phyloP scores from a whole-genome alignment of 2,329 filamentous ascomycete species.

The Aspergillus fischeri region DNA sequence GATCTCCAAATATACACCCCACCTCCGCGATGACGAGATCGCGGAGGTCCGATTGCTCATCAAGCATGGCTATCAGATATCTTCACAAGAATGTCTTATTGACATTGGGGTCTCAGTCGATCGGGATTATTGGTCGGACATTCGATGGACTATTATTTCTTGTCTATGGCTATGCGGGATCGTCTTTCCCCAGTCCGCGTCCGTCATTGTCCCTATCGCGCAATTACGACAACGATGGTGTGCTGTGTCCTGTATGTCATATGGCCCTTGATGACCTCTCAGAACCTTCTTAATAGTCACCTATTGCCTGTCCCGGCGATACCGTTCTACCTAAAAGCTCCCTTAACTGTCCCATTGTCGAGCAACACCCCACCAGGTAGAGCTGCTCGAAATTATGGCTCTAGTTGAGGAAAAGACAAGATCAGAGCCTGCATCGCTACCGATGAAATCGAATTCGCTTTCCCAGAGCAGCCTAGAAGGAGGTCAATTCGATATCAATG shows the following conservation, averaged over 20 bases:
- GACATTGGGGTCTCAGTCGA: background rate
- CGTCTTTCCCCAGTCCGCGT: constrained; percentile 1
- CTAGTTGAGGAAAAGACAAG: constrained; percentile 6
- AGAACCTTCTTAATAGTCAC: background rate
- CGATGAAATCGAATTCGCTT: background rate
- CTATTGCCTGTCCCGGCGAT: background rate
- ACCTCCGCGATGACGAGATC: constrained; percentile 14
- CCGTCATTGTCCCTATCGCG: constrained; percentile 8
- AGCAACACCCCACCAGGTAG: background rate
- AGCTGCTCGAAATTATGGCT: constrained; percentile 5
- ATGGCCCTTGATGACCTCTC: background rate
- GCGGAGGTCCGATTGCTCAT: constrained; percentile 19
- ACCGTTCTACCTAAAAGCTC: background rate
- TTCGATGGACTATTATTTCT: background rate
- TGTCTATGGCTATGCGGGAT: constrained; percentile 5
- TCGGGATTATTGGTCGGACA: background rate
- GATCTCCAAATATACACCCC: background rate
- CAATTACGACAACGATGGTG: constrained; percentile 12
- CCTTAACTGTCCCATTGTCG: background rate
- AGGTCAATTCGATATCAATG: constrained; percentile 26
- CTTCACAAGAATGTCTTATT: background rate
- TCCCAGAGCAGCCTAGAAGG: constrained; percentile 17
- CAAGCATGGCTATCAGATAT: background rate
- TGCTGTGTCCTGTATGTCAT: constrained; percentile 10
- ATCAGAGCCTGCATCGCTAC: background rate